Evolutionary conservation across 1,139 yeast species (phyloP).

Genomic region (Taphrina sp.): DNA sequence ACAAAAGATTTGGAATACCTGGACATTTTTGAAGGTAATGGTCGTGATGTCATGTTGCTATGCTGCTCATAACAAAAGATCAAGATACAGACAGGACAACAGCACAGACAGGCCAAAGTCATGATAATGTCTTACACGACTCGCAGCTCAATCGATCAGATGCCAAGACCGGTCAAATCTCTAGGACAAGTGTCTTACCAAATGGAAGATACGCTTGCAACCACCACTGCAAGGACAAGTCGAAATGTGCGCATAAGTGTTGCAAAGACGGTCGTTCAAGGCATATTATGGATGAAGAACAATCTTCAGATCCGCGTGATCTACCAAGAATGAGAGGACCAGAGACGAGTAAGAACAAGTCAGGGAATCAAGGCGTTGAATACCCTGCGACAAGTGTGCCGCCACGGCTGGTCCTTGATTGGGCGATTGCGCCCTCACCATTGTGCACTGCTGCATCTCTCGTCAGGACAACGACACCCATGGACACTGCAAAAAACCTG

Average conservation of each 20-base stretch:
- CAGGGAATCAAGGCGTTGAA: too few relatives aligned
- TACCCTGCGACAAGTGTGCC: too few relatives aligned
- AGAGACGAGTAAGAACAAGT: too few relatives aligned
- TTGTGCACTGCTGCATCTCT: too few relatives aligned
- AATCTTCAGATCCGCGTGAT: too few relatives aligned
- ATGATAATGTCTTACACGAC: background rate
- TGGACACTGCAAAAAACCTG: too few relatives aligned
- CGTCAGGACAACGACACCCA: too few relatives aligned
- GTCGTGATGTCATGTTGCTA: background rate
- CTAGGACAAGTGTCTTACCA: background rate
- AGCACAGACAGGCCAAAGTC: background rate
- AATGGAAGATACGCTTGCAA: constrained; percentile 16
- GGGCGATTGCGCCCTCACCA: too few relatives aligned
- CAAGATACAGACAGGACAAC: background rate
- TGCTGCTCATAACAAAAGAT: background rate
- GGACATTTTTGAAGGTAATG: constrained; percentile 5
- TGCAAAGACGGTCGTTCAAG: constrained; percentile 14
- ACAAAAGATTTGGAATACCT: background rate
- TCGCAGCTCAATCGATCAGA: background rate
- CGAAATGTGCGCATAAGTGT: constrained; percentile 12
- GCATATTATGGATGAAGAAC: background rate
- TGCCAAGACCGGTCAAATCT: constrained; percentile 1
- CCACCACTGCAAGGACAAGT: constrained; percentile 19
- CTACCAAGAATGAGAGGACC: too few relatives aligned
- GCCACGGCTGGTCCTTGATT: too few relatives aligned